Evolutionary conservation across 163 green algal species (phyloP), one percentile per base, ranked within the genome.

Genomic region (Chlorella variabilis): DNA sequence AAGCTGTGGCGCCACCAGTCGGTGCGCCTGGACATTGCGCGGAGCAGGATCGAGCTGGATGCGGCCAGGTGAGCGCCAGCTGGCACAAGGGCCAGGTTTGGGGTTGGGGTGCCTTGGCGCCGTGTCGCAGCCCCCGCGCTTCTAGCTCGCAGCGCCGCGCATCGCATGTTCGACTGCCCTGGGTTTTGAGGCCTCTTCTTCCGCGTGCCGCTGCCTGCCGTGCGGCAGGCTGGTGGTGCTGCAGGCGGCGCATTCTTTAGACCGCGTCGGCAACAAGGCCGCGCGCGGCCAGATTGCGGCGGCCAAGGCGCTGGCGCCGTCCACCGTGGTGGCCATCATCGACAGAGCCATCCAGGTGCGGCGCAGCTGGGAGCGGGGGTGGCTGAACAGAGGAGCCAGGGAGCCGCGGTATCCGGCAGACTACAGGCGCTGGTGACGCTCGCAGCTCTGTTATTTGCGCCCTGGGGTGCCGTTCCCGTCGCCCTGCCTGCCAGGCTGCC

Each of bases 301-400:
- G 0, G 95, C 95, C 81, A 98, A 98, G 89, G 92, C 96, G 49
- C 80, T 91, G 33, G 91, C 93, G 33, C 95, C 95, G 17, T 87
- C 87, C n/a, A 86, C 89, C 15, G 92, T 91, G 39, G 87, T 96
- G 73, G 51, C 61, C 13, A 87, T 96, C 9, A 54, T 98, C 1
- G 95, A 98, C 79, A 80, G 88, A 6, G 92, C 93, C 38, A 93
- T 98, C 0, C 93, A 96, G 83, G 87, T 91, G 39, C 41, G 83
- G 41, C 15, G 29, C 48, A 34, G 11, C 9, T 51, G 42, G 42
- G 42, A 20, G 42, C 13, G 42, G 42, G 42, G 8, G 42, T 51
- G 42, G 42, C 9, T 8, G 33, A 17, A 2, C 2, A 29, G 33
- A 7, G 2, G 56, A 3, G 56, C 23, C 56, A 65, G 21, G 56